Percentiles rank a stretch among this genome's conserved stretches.
Evolutionary conservation across 306 rosid genomes (phyloP).

Genomic region (Sphenostylis stenocarpa): DNA sequence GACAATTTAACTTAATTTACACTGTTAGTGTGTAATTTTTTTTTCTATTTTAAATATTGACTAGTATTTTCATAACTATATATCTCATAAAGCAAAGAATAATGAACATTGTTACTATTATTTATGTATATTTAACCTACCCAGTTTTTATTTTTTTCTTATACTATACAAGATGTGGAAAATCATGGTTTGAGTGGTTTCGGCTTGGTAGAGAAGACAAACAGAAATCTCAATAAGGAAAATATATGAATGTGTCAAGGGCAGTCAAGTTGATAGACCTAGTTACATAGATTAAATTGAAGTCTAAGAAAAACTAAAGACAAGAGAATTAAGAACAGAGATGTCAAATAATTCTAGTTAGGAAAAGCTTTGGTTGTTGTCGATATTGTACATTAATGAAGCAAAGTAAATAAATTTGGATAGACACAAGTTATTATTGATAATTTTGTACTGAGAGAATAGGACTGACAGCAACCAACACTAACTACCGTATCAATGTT

Average conservation of each 20-base stretch:
- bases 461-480: conserved; percentile 23
- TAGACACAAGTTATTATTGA: background rate
- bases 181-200: background rate
- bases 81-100: background rate
- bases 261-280: background rate
- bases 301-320: background rate
- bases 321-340: background rate
- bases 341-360: background rate
- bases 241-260: background rate
- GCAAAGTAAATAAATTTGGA: background rate
- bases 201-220: background rate
- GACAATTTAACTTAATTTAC: too few species aligned
- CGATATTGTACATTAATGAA: background rate
- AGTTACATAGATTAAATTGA: background rate
- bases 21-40: too few species aligned
- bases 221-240: background rate
- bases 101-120: background rate
- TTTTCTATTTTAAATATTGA: background rate
- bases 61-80: background rate
- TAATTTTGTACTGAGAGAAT: background rate
- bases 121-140: background rate
- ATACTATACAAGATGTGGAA: background rate
- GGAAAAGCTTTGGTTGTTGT: background rate
- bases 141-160: background rate
- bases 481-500: background rate